These are phyloP conservation scores for Cytospora paraplurivora DNA, from an alignment of 2,329 filamentous ascomycete genomes.

Conservation along the genomic window DNA sequence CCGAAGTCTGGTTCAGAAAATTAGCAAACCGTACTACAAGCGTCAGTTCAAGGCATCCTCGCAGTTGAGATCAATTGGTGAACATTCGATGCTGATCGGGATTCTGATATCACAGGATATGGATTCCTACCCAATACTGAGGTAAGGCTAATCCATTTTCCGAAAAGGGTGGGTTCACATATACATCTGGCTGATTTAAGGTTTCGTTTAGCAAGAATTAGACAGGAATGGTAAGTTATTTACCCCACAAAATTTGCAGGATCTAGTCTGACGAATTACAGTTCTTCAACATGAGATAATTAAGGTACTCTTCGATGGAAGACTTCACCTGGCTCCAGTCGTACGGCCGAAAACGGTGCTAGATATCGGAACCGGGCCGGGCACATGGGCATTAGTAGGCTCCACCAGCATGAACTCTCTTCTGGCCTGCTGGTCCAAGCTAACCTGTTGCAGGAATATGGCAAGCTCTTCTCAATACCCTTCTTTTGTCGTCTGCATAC, in stretches of 20 bases:
- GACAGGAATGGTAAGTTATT: conserved; percentile 35
- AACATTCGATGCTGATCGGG: background rate
- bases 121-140: conserved; percentile 31
- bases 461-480: conserved; percentile 26
- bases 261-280: conserved; percentile 22
- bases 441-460: conserved; percentile 32
- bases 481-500: background rate
- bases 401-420: background rate
- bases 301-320: conserved; percentile 35
- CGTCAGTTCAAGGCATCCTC: conserved; percentile 26
- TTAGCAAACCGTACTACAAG: conserved; percentile 33
- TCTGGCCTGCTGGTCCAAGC: conserved; percentile 12
- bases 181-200: conserved; percentile 24
- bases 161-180: background rate
- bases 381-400: conserved; percentile 36
- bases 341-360: conserved; percentile 34
- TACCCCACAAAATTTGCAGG: background rate
- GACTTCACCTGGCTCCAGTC: conserved; percentile 35
- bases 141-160: conserved; percentile 24
- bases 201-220: conserved; percentile 34
- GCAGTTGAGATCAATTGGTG: background rate
- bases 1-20: conserved; percentile 30
- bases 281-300: conserved; percentile 37
- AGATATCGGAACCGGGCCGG: conserved; percentile 37
- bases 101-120: conserved; percentile 10